Base-by-base conservation (phyloP, 768 basidiomycete species). In the Kwoniella mangroviensis region DNA sequence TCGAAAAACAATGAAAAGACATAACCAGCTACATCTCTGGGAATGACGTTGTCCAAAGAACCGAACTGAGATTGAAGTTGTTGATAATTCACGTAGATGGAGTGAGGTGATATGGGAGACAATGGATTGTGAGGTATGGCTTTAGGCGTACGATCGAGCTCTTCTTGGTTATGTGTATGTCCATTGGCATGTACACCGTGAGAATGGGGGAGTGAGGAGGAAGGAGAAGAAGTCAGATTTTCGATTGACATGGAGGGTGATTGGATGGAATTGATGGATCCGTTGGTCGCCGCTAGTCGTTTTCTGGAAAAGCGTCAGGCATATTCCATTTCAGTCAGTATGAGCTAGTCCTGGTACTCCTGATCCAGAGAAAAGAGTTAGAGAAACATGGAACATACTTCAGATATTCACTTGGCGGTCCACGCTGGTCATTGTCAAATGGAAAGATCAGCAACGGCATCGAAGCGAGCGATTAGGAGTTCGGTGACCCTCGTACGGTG, bases 1-100 rank as follows among this genome's bases (percentile, higher is more conserved):
- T 79, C 75, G 66, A 79, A 79, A 56, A 76, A 79, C 1, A 76
- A 54, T 1, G 54, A 60, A 58, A 79, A 74, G 52, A 79, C 73
- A 60, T 70, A 69, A 41, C 68, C 58, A 15, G 75, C 73, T 5
- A 74, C 68, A 45, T 57, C 45, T 10, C 60, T 58, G 13, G 65
- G 17, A 5, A 71, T 65, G 5, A 78, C 74, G 19, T 74, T 72
- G 42, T 78, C 77, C 9, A 78, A 63, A 26, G 68, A 73, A n/a
- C 74, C 70, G 15, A 75, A 75, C 13, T 68, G 53, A 5, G 69
- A 40, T 15, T 17, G 21, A 22, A 43, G 58, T 22, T 41, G 7
- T 41, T 26, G 34, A 26, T 15, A 12, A 42, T 60, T 65, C 55
- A 53, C 41, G 61, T 49, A 40, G 22, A 55, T 22, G 9, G 61